Base-by-base conservation (phyloP, 2,329 filamentous ascomycete species). In the Calycina herbarum region DNA sequence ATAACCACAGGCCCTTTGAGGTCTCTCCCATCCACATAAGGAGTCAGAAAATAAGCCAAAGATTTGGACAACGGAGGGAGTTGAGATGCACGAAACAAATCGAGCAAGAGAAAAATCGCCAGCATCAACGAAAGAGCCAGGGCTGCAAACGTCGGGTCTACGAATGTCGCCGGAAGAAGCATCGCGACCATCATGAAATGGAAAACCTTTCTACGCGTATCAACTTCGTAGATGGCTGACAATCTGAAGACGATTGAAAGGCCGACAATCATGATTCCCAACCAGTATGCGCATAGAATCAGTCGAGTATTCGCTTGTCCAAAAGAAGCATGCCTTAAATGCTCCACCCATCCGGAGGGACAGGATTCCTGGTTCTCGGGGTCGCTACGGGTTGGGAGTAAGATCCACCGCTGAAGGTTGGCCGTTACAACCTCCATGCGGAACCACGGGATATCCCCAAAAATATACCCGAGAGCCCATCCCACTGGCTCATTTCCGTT, bases 161-260 rank as follows among this genome's bases (percentile, higher is more conserved):
- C 80, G 75, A 88, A 97, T 1, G 90, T 91, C 1, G 92, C 88
- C 0, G 95, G 94, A 1, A 98, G 83, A 64, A 99, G 89, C 92
- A 99, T 97, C 64, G 88, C 88, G 7, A 98, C 94, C 91, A 98
- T 98, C 85, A 94, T 97, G 71, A 96, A 96, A 77, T 99, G 95
- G 77, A 99, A 99, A 29, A 98, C 92, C 78, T 99, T 99, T 61
- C 95, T 88, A 60, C 95, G 87, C 1, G 95, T 99, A 78, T 99
- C 95, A 58, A 99, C 94, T 78, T 97, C 94, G 70, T 91, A 94
- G 60, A 92, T 82, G 2, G 87, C 82, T 51, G 90, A 91, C 45
- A 96, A 84, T 54, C 84, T 86, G 62, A 95, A 86, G 7, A 97
- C 92, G 3, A 91, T 82, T 10, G 87, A 79, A 42, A 98, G 83